Base-by-base conservation (phyloP, 805 yeast species). In the Cyberlindnera lachancei region DNA sequence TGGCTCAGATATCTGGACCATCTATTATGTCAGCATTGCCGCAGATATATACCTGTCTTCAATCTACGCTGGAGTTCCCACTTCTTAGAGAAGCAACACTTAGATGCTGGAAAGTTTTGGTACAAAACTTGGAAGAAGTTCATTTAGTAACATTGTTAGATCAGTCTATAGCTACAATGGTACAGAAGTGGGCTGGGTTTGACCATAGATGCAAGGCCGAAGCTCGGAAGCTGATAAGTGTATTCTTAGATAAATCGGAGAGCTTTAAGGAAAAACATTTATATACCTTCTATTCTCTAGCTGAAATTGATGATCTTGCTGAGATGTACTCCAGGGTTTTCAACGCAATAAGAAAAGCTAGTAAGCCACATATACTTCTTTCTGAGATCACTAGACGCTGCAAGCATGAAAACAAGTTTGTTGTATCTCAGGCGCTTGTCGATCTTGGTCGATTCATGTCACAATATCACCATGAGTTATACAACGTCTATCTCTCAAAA, bases 41-140 rank as follows among this genome's bases (percentile, higher is more conserved):
- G 0, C 97, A 88, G 51, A 73, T 90, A 5, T 79, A 85, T 37
- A 81, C 94, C 2, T 82, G 94, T 45, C 59, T 90, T 10, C 95
- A 86, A 50, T 76, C 87, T 2, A 79, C 90, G 0, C 56, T 88
- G 15, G 87, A 79, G 24, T 70, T 68, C 14, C 58, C 67, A 0
- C 75, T 73, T 16, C 64, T 87, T 11, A 79, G 79, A 37, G 59
- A 60, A 12, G 68, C 70, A 24, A 73, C 90, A 0, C 58, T 92
- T 25, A 61, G 66, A 29, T 80, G 92, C 34, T 79, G 95, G 80
- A 64, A 66, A 31, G 62, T 66, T 2, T 59, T 90, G 31, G 70
- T 84, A 3, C 59, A 65, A 13, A 64, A 63, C n/a, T 55, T 90
- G 13, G 71, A 64, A 11, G 66, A 70, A 18, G 62, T 68, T 3